Base-by-base conservation (phyloP, 768 basidiomycete genomes). In the Hericium erinaceus region DNA sequence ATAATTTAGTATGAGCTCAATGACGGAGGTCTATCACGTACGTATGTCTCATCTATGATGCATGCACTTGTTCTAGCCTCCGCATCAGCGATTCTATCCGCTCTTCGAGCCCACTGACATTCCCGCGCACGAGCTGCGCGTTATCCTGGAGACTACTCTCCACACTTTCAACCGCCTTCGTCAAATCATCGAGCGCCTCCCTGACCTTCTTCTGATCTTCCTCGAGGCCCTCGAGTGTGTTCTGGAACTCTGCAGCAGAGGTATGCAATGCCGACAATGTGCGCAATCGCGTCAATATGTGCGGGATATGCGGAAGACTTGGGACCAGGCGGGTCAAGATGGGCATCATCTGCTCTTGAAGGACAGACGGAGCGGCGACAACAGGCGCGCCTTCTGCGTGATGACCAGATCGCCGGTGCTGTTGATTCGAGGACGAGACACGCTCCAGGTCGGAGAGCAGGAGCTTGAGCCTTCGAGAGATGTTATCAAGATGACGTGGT, bases 401-500 rank as follows among this genome's bases (percentile, higher is more conserved):
- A 55, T 26, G 20, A 59, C 37, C 74, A 63, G 76, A 82, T 15
- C 77, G 73, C 12, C 73, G 77, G 6, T 69, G 68, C 46, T 68
- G 70, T 40, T 65, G 65, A 61, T 67, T 72, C 52, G 70, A 40
- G 57, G 68, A 46, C 38, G 86, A 83, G 4, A 82, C 80, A 33
- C 95, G 85, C 52, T 98, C 95, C 53, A 99, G 80, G 70, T 99
- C 97, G 1, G 93, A 87, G 13, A 95, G 78, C 16, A 98, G 80
- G 8, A 98, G 75, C 66, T 98, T 99, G 60, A 98, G 80, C 4
- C 95, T 85, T 4, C 95, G 83, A 2, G 95, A 95, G 60, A 98
- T 89, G 11, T 92, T 89, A 70, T 99, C 97, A 52, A 98, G 85
- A 67, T 98, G 94, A 15, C 95, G 84, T 0, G 97, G 95, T 73